Percentiles rank a stretch among this genome's conserved stretches.
Evolutionary conservation across 108 stramenopile genomes (phyloP).

Genomic region (Pelagomonas calceolata): DNA sequence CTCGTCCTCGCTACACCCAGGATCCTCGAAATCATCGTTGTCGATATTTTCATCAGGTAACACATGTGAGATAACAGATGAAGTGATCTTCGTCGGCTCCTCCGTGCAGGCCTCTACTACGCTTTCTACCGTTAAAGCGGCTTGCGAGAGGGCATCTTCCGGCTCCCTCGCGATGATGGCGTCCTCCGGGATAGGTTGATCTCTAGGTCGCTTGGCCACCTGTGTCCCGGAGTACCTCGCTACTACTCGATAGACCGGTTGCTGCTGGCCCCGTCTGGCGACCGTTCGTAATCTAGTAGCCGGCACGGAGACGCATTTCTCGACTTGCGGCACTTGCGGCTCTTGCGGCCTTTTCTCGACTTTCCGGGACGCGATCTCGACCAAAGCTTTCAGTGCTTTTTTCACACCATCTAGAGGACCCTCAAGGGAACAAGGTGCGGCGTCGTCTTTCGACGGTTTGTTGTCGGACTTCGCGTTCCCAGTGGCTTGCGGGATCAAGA

Average conservation of each 20-base stretch:
- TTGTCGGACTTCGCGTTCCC: too few relatives aligned
- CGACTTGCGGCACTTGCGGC: not conserved
- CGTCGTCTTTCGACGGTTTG: not conserved
- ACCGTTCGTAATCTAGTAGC: not conserved
- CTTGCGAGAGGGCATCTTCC: too few relatives aligned
- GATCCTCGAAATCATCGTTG: too few relatives aligned
- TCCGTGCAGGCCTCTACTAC: too few relatives aligned
- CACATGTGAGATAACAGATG: too few relatives aligned
- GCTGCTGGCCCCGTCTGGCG: not conserved
- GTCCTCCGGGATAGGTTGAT: not conserved
- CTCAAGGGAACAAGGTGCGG: not conserved
- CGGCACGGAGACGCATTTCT: not conserved
- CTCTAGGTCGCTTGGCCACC: not conserved
- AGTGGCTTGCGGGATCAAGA: not conserved
- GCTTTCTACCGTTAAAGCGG: too few relatives aligned
- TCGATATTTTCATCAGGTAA: too few relatives aligned
- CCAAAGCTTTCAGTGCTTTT: not conserved
- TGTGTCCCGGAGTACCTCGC: not conserved
- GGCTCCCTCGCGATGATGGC: too few relatives aligned
- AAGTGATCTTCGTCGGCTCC: too few relatives aligned
- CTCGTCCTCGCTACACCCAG: too few relatives aligned
- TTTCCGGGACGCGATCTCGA: too few relatives aligned
- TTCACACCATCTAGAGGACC: not conserved
- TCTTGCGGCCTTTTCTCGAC: too few relatives aligned
- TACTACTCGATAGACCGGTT: not conserved